A percentile compares a stretch with the other conserved stretches of the same genome.
Evolutionary conservation across 306 rosid species (phyloP).

Genomic region (Prunus mira): DNA sequence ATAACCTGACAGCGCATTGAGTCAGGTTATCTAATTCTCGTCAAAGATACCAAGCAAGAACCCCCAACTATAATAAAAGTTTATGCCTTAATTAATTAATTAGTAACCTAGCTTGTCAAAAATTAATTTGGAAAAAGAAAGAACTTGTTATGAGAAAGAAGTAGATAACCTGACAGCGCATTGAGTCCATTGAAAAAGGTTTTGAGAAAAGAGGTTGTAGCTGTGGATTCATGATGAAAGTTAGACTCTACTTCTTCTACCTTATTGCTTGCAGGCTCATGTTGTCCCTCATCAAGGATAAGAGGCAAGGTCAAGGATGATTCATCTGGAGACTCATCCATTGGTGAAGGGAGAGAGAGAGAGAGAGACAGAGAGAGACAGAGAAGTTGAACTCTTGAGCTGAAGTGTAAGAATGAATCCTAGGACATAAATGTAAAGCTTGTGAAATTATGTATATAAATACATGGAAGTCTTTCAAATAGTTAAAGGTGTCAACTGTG

Average conservation of each 20-base stretch:
- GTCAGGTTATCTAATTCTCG: no score
- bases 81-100: background rate
- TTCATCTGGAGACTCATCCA: constrained; percentile 11
- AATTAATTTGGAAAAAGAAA: no score
- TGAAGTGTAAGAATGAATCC: background rate
- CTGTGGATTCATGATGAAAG: background rate
- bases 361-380: background rate
- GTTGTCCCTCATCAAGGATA: constrained; percentile 17
- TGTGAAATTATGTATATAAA: no score
- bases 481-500: background rate
- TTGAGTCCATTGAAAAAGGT: constrained; percentile 47
- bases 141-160: background rate
- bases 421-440: background rate
- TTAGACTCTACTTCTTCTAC: constrained; percentile 23
- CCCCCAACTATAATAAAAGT: background rate
- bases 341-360: background rate
- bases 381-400: background rate
- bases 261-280: constrained; percentile 1
- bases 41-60: background rate
- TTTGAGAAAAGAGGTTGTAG: constrained; percentile 28
- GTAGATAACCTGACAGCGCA: constrained; percentile 30
- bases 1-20: no score
- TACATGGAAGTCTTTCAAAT: background rate
- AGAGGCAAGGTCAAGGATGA: constrained; percentile 31
- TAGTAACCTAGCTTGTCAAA: background rate